Base-by-base conservation (phyloP, 805 yeast species). In the Yarrowia keelungensis region DNA sequence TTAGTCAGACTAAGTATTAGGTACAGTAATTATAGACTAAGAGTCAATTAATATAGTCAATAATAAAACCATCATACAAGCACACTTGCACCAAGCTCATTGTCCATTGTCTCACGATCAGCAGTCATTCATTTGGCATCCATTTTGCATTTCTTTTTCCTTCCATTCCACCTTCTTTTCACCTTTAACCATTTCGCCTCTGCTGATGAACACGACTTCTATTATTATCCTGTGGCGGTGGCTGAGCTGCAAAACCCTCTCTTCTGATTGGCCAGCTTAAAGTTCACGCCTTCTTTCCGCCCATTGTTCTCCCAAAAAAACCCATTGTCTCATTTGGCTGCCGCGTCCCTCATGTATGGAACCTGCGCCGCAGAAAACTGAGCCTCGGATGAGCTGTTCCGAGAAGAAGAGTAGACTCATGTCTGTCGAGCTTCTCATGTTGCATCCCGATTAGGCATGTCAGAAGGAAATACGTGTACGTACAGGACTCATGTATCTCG, bases 211-310 rank as follows among this genome's bases (percentile, higher is more conserved):
- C 32, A 22, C 4, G 49, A n/a, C 5, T 26, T 14, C 16, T 47
- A 47, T 26, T 22, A 8, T 26, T 47, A n/a, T 26, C n/a, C 11
- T 14, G 51, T 47, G 51, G 51, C 51, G 51, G 51, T 47, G 51
- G 51, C 51, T 47, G 51, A 12, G 9, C 32, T 26, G 32, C 32
- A 26, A 26, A 26, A 26, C 32, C 7, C 32, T 26, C 7, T 5
- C 7, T 26, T 26, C 4, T 47, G 36, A 47, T 47, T 47, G 51
- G 51, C 51, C 36, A 47, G 11, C 12, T 12, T 12, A 46, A 46
- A 8, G n/a, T 46, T 46, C 15, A 12, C 35, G 35, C 35, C 9
- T 7, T 5, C 5, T 2, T 8, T 26, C 15, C 12, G 11, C 12
- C 36, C 51, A 26, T 47, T 47, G 36, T 47, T 47, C 10, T 26